Evolutionary conservation across 805 yeast species (phyloP).

Genomic region (Teunomyces stri): DNA sequence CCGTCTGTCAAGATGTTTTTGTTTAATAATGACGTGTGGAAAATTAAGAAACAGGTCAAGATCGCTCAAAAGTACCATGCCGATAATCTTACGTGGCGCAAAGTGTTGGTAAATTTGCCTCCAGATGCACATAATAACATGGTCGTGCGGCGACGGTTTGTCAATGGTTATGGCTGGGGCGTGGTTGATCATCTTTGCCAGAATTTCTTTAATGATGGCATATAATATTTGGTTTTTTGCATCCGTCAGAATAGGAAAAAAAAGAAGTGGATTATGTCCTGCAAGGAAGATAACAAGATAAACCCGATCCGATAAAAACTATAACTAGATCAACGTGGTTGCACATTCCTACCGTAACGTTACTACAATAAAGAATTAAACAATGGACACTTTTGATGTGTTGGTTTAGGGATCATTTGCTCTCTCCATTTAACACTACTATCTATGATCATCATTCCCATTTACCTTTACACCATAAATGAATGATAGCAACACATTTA

Average conservation of each 20-base stretch:
- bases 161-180: slow-evolving; percentile 49
- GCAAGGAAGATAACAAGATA: background rate
- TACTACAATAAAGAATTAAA: no score
- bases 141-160: slow-evolving; percentile 40
- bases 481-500: no score
- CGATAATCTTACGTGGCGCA: slow-evolving; percentile 40
- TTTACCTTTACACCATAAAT: no score
- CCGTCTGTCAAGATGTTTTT: slow-evolving; percentile 12
- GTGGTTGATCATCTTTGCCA: slow-evolving; percentile 41
- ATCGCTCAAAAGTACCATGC: slow-evolving; percentile 43
- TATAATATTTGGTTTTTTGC: background rate
- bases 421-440: no score
- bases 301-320: background rate
- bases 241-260: background rate
- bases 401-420: no score
- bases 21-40: slow-evolving; percentile 32
- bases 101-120: slow-evolving; percentile 41
- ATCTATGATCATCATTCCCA: no score
- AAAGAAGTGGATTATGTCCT: background rate
- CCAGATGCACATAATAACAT: slow-evolving; percentile 49
- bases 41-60: slow-evolving; percentile 36
- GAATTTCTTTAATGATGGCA: slow-evolving; percentile 17
- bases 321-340: no score
- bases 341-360: no score
- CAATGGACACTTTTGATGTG: no score